These are phyloP conservation scores for Mimosa bimucronata DNA, from an alignment of 306 rosid genomes.

Conservation along the genomic window DNA sequence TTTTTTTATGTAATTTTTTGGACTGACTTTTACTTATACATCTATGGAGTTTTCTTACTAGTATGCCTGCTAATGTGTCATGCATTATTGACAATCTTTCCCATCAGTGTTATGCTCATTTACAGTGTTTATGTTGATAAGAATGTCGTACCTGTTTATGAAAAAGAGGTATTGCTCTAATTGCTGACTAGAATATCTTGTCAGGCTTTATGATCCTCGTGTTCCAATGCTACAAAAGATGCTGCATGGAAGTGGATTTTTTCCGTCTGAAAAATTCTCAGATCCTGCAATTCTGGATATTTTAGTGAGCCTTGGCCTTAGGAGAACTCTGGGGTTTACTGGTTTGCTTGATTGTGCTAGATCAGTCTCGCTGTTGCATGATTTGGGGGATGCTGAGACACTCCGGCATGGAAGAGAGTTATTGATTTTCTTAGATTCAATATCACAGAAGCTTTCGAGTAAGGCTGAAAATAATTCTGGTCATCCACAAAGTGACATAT, in stretches of 20 bases:
- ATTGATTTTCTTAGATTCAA: constrained; percentile 62
- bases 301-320: constrained; percentile 80
- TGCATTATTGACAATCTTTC: constrained; percentile 31
- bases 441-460: constrained; percentile 63
- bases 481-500: constrained; percentile 45
- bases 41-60: not conserved
- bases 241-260: constrained; percentile 71
- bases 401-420: constrained; percentile 59
- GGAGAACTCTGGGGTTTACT: constrained; percentile 79
- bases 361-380: constrained; percentile 73
- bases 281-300: constrained; percentile 72
- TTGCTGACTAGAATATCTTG: constrained; percentile 45
- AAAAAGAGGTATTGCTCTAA: constrained; percentile 13
- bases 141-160: constrained; percentile 16
- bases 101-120: constrained; percentile 23
- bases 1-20: not conserved
- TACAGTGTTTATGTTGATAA: not conserved
- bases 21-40: not conserved
- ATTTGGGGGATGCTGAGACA: constrained; percentile 60
- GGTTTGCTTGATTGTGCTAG: constrained; percentile 95
- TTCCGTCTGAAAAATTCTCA: constrained; percentile 78
- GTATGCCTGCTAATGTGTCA: constrained; percentile 25
- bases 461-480: constrained; percentile 46
- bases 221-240: constrained; percentile 63
- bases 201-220: constrained; percentile 98